Evolutionary conservation across 192 early-diverging fungal genomes (phyloP).

Genomic region (Coemansia sp.): DNA sequence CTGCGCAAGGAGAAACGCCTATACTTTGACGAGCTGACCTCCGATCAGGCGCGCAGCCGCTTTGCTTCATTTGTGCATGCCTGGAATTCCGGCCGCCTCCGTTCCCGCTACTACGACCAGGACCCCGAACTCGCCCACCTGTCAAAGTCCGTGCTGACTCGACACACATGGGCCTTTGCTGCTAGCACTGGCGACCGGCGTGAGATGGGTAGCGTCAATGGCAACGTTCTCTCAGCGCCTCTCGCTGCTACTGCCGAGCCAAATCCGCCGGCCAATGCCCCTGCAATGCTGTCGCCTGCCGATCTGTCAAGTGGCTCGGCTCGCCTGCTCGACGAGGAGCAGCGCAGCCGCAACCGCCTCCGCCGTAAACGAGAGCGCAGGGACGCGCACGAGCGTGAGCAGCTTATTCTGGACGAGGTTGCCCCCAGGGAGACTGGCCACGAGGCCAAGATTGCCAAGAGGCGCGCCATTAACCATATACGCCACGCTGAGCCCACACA

Average conservation of each 20-base stretch:
- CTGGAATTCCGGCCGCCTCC: constrained; percentile 77
- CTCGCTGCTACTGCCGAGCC: no score
- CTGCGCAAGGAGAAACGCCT: constrained; percentile 64
- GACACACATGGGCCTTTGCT: constrained; percentile 75
- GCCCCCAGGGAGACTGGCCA: constrained; percentile 49
- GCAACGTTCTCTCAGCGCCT: no score
- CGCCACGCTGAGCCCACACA: constrained; percentile 20
- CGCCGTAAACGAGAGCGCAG: constrained; percentile 22
- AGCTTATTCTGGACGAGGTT: constrained; percentile 46
- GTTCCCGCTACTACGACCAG: constrained; percentile 48
- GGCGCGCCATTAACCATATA: constrained; percentile 16
- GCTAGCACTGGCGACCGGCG: constrained; percentile 32
- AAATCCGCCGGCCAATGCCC: no score
- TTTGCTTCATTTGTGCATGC: constrained; percentile 81
- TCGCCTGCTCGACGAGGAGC: constrained; percentile 19
- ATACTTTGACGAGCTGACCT: constrained; percentile 72
- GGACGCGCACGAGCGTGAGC: constrained; percentile 23
- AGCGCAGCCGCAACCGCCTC: constrained; percentile 18
- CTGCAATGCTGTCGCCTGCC: no score
- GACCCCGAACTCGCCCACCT: constrained; percentile 66
- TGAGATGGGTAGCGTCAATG: constrained; percentile 31
- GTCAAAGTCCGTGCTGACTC: constrained; percentile 57
- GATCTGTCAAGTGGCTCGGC: constrained; percentile 6
- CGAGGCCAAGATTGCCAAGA: constrained; percentile 38
- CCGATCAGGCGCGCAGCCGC: constrained; percentile 62